Evolutionary conservation across 176 grass and related monocot species (phyloP).

Genomic region (Saccharum officinarum): DNA sequence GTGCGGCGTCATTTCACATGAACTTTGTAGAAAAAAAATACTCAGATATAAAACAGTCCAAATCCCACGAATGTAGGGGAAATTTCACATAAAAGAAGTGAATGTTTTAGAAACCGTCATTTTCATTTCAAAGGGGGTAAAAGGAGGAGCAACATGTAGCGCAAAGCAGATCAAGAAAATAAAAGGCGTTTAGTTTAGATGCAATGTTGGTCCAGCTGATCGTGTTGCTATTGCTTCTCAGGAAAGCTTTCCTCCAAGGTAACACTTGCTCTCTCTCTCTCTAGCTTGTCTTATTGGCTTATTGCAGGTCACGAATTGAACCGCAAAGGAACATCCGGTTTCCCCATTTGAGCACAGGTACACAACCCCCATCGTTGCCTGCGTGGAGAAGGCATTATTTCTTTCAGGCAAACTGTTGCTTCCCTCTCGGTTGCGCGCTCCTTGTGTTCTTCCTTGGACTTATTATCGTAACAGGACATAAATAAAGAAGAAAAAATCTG

Average conservation of each 20-base stretch:
- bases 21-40: neutral
- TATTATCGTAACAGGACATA: neutral
- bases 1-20: neutral
- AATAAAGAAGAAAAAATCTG: too few species aligned
- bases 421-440: neutral
- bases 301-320: too few species aligned
- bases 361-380: neutral
- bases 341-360: neutral
- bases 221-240: neutral
- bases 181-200: neutral
- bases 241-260: conserved; percentile 28
- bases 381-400: conserved; percentile 23
- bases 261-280: neutral
- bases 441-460: neutral
- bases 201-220: neutral
- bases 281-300: neutral
- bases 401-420: conserved; percentile 47
- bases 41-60: too few species aligned
- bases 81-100: too few species aligned
- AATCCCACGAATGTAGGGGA: too few species aligned
- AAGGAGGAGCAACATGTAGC: neutral
- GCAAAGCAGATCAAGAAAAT: neutral
- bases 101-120: too few species aligned
- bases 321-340: neutral
- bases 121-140: neutral